Evolutionary conservation across 352 stramenopile genomes (phyloP), one percentile per base, ranked within the genome.

Genomic region (Phytophthora nicotianae): DNA sequence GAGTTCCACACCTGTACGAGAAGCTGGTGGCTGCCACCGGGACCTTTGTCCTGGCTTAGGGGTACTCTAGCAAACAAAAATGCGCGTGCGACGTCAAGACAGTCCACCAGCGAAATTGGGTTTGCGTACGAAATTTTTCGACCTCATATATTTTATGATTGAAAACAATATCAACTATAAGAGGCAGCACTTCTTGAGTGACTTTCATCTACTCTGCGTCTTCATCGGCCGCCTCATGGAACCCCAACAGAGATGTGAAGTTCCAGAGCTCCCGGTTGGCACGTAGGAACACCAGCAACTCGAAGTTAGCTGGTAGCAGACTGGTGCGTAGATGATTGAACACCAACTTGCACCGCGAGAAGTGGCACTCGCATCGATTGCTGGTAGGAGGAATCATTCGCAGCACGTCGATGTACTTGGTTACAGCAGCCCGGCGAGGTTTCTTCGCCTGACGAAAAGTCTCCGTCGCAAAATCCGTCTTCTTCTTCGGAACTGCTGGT

Each of bases 291-390:
- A 35, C 29, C 2, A 35, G n/a, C 35, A 54, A 48, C 29, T 47
- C 42, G 9, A 53, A 53, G 41, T 51, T 52, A 7, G 41, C 40
- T 20, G 52, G 41, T 2, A 62, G 54, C 19, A 50, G 23, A 10
- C 32, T 43, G 4, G 43, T 50, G 19, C 29, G 41, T 2, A 43
- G 43, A 16, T 21, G 33, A 1, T 14, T 54, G 20, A 62, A 16
- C 43, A 54, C 13, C 1, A 62, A 14, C 33, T 62, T 55, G 14
- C 43, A 62, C 6, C 50, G 43, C 1, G 45, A 53, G 27, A 55
- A 62, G 5, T 50, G 33, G 40, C 20, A n/a, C 8, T 62, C 54
- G 7, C 43, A 62, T 2, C 32, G 43, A 41, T 53, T 55, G 9
- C 16, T 62, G 11, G 41, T 35, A 2, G 29, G 26, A 7, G 26